phyloP scores from a whole-genome alignment of 805 yeast genomes.

The Schwanniomyces pseudopolymorphus region DNA sequence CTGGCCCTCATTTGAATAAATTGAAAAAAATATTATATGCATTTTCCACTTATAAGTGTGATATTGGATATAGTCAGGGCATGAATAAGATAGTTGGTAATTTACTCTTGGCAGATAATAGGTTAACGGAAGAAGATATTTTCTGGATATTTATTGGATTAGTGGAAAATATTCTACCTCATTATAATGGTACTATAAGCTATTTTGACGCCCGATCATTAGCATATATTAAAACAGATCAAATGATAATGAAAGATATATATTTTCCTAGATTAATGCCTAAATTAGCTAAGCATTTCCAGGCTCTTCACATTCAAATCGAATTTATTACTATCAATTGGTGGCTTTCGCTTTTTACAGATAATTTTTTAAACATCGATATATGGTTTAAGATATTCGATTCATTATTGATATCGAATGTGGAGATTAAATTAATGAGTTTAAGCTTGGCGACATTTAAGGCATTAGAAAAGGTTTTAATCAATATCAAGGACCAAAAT shows the following conservation, averaged over 20 bases:
- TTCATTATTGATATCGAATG: conserved; percentile 34
- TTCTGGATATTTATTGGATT: conserved; percentile 54
- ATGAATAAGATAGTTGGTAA: conserved; percentile 61
- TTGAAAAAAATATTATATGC: conserved; percentile 50
- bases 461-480: conserved; percentile 29
- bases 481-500: conserved; percentile 22
- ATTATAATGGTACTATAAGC: conserved; percentile 31
- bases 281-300: conserved; percentile 34
- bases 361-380: conserved; percentile 47
- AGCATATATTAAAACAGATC: conserved; percentile 37
- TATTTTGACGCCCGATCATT: conserved; percentile 16
- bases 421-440: conserved; percentile 34
- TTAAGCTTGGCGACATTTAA: conserved; percentile 37
- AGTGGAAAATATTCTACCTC: conserved; percentile 49
- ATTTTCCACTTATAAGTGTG: conserved; percentile 45
- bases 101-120: conserved; percentile 33
- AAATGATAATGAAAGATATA: conserved; percentile 28
- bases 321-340: conserved; percentile 55
- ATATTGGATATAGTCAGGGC: conserved; percentile 59
- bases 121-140: conserved; percentile 41
- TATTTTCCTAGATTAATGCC: conserved; percentile 42
- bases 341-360: conserved; percentile 57
- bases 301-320: conserved; percentile 37
- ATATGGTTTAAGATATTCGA: conserved; percentile 55
- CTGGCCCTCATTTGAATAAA: conserved; percentile 54